phyloP scores from a whole-genome alignment of 2,329 filamentous ascomycete genomes.

The Sporothrix inflata region DNA sequence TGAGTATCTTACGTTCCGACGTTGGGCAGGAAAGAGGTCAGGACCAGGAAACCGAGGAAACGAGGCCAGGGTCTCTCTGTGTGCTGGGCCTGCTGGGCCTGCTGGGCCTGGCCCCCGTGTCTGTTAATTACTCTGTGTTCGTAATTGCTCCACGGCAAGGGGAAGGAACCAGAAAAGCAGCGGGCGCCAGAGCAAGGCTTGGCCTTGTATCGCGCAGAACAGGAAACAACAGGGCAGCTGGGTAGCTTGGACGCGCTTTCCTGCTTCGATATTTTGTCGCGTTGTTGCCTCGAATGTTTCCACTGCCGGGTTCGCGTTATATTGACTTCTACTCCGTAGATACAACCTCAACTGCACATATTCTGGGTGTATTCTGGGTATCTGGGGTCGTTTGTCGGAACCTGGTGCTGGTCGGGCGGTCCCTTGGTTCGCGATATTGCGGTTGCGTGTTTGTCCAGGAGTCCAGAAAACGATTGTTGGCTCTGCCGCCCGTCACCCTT shows the following conservation, averaged over 20 bases:
- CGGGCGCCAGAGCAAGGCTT: background rate
- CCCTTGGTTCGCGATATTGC: conserved; percentile 28
- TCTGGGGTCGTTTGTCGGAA: too few species aligned
- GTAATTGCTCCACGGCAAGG: background rate
- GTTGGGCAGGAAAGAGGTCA: conserved; percentile 5
- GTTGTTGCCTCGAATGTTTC: background rate
- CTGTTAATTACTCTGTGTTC: background rate
- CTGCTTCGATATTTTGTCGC: background rate
- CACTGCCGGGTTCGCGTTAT: background rate
- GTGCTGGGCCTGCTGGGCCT: background rate
- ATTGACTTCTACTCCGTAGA: background rate
- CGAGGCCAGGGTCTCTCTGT: conserved; percentile 3
- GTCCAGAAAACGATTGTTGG: background rate
- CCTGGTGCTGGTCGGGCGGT: background rate
- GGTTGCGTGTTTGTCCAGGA: conserved; percentile 23
- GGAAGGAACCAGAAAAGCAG: background rate
- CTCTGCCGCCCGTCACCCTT: conserved; percentile 11
- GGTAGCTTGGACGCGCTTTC: background rate
- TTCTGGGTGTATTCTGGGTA: background rate
- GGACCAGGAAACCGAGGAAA: conserved; percentile 3
- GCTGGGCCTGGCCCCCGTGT: background rate
- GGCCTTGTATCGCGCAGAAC: conserved; percentile 7
- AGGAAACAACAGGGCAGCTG: conserved; percentile 18
- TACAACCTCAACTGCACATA: background rate
- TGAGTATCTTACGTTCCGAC: background rate